Conservation (phyloP, 108 stramenopile genomes). For the Fistulifera pelliculosa region DNA sequence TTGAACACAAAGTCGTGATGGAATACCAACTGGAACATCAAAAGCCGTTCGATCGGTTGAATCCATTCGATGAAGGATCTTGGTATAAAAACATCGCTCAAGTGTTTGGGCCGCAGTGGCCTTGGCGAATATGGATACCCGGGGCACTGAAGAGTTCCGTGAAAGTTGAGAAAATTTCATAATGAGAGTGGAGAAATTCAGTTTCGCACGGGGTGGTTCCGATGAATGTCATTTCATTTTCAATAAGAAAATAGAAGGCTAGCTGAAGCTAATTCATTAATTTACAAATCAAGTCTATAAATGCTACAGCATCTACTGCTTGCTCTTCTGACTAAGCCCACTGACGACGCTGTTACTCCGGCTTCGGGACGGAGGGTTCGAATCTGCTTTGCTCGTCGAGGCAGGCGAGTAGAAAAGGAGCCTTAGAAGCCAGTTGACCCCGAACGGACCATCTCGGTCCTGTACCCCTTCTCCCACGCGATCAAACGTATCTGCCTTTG, state of each 20-base stretch:
- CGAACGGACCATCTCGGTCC: constrained; percentile 57
- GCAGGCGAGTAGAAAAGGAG: constrained; percentile 49
- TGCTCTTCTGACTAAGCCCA: constrained; percentile 12
- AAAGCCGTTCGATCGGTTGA: constrained; percentile 3
- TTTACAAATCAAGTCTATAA: background rate
- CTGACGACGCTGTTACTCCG: constrained; percentile 73
- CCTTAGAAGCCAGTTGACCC: constrained; percentile 73
- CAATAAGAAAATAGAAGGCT: too few relatives aligned
- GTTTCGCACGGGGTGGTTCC: too few relatives aligned
- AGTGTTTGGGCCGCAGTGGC: constrained; percentile 3
- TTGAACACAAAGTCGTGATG: constrained; percentile 37
- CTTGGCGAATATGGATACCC: background rate
- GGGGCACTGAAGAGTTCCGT: background rate
- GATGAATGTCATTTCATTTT: too few relatives aligned
- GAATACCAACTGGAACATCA: constrained; percentile 5
- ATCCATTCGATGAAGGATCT: constrained; percentile 24
- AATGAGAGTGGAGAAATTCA: too few relatives aligned
- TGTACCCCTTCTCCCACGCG: constrained; percentile 67
- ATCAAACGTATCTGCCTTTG: constrained; percentile 71
- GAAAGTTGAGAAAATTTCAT: background rate
- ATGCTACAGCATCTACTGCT: constrained; percentile 11
- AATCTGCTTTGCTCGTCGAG: constrained; percentile 19
- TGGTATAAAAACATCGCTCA: background rate
- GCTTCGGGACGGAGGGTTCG: constrained; percentile 30
- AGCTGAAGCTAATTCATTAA: too few relatives aligned